Base-by-base conservation (phyloP, 768 basidiomycete genomes). In the Melanogaster broomeanus region DNA sequence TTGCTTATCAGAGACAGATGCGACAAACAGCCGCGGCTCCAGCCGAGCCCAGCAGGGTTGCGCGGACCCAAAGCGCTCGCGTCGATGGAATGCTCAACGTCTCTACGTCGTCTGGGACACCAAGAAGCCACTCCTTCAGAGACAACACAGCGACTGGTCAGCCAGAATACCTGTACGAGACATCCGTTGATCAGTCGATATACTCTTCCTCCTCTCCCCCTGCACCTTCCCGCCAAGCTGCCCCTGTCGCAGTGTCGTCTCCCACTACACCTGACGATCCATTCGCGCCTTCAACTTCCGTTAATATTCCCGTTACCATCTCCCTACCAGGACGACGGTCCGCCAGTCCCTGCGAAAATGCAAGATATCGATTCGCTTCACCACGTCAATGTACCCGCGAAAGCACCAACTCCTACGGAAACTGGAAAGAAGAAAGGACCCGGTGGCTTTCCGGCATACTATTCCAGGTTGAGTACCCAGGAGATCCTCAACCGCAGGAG, bases 391-490 rank as follows among this genome's bases (percentile, higher is more conserved):
- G 62, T 56, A 21, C 62, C 60, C 55, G 62, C 67, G 34, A 68
- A 71, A 30, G 58, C 73, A 52, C 77, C 74, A 55, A 62, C 70
- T 13, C 74, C 69, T 15, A 60, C 70, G 4, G 74, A 86, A 43
- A 51, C 66, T 27, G 65, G 73, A 49, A 82, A 81, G 65, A 74
- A 77, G 56, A 82, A 74, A 53, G 72, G 71, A 18, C 18, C 62
- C 8, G 25, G 55, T 2, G 77, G 77, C 47, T 86, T 89, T n/a
- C 69, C 77, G 93, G 43, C 94, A 98, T 70, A 98, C 97, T 10
- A 91, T 98, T n/a, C 42, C 97, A 98, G 68, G 88, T 98, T 52
- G 97, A 99, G 70, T 98, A 98, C 61, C 52, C 60, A 6, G 89
- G 88, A 51, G 85, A 86, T 49, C 79, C 60, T 27, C 49, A 50